Conservation (phyloP, 805 yeast genomes). For the Schizosaccharomyces japonicus region DNA sequence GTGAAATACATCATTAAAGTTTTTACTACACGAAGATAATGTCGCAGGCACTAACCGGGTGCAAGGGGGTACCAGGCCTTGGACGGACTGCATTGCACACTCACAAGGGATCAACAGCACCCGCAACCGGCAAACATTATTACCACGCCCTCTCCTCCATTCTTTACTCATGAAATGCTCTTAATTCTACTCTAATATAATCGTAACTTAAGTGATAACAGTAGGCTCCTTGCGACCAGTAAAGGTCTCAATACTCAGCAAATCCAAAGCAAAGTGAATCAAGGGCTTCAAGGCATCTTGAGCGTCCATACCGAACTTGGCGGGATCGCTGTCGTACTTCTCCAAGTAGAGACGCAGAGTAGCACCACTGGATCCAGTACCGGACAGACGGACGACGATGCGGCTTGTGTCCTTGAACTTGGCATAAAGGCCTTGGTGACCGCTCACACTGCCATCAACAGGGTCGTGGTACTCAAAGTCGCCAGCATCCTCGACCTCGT, state of each 20-base stretch:
- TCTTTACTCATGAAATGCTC: background rate
- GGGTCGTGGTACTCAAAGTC: constrained; percentile 74
- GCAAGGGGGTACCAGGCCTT: too few relatives aligned
- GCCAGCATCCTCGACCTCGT: constrained; percentile 47
- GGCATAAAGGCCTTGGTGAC: constrained; percentile 73
- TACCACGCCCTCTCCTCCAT: background rate
- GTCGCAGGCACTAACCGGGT: too few relatives aligned
- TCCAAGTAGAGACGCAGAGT: constrained; percentile 83
- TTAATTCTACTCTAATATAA: background rate
- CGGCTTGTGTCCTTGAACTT: constrained; percentile 64
- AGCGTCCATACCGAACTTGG: constrained; percentile 28
- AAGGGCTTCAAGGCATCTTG: constrained; percentile 45
- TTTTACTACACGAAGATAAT: too few relatives aligned
- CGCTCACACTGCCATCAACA: constrained; percentile 72
- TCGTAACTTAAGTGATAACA: constrained; percentile 41
- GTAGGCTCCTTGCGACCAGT: constrained; percentile 73
- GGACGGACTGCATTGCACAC: too few relatives aligned
- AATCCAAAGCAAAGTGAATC: constrained; percentile 35
- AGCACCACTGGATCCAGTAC: constrained; percentile 95
- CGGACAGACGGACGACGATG: constrained; percentile 73
- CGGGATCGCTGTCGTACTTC: constrained; percentile 41
- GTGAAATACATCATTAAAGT: too few relatives aligned
- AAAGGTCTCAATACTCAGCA: constrained; percentile 46
- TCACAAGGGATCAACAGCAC: too few relatives aligned
- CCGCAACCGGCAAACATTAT: too few relatives aligned